phyloP scores from a whole-genome alignment of 2,329 filamentous ascomycete species.

The Aspergillus brasiliensis region DNA sequence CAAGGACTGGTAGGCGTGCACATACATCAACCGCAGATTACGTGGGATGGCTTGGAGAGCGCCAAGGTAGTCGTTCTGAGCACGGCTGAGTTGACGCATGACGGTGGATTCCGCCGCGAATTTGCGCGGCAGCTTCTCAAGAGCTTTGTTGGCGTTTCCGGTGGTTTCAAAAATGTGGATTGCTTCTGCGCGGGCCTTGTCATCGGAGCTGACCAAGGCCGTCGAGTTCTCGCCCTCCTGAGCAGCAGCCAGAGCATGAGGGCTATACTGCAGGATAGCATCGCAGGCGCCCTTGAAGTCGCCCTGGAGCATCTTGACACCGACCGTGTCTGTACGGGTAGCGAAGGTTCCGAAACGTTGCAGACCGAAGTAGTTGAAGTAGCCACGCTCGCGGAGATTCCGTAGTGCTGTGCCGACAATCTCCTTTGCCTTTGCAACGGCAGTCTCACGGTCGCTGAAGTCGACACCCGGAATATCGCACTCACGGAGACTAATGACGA shows the following conservation, averaged over 20 bases:
- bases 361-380: conserved; percentile 98
- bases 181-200: conserved; percentile 75
- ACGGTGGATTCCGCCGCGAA: conserved; percentile 80
- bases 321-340: conserved; percentile 81
- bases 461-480: conserved; percentile 62
- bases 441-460: conserved; percentile 49
- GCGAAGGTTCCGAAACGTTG: conserved; percentile 91
- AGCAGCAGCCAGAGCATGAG: conserved; percentile 61
- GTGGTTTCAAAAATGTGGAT: conserved; percentile 72
- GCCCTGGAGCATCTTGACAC: conserved; percentile 77
- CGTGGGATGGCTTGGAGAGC: conserved; percentile 79
- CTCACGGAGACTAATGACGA: conserved; percentile 86
- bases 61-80: conserved; percentile 72
- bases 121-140: conserved; percentile 72
- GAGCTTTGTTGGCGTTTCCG: conserved; percentile 60
- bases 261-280: conserved; percentile 72
- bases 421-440: conserved; percentile 45
- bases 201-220: conserved; percentile 68
- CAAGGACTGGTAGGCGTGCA: conserved; percentile 92
- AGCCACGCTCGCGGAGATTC: conserved; percentile 72
- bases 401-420: conserved; percentile 61
- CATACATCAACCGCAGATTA: conserved; percentile 87
- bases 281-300: conserved; percentile 81
- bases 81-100: conserved; percentile 69
- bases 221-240: conserved; percentile 47